Conservation (phyloP, 1,284 basidiomycete species). For the Puccinia hordei region DNA sequence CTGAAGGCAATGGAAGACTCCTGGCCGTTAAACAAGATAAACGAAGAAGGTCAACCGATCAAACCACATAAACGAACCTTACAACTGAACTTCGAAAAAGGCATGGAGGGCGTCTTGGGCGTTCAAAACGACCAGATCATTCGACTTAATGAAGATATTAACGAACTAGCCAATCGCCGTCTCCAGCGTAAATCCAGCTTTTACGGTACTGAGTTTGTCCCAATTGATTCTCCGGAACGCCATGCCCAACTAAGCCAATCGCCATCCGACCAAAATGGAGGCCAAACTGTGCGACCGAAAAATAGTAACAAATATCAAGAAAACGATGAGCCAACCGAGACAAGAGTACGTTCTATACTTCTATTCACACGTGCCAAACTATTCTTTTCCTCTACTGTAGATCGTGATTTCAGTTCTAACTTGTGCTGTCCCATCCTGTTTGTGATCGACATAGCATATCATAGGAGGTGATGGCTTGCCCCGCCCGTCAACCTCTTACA, state of each 20-base stretch:
- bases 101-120: constrained; percentile 44
- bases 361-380: neutral
- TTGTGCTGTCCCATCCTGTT: neutral
- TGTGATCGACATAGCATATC: constrained; percentile 29
- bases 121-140: constrained; percentile 19
- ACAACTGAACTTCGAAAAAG: constrained; percentile 47
- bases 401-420: neutral
- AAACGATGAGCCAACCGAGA: constrained; percentile 21
- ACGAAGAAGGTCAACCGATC: constrained; percentile 10
- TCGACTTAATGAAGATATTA: constrained; percentile 28
- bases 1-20: constrained; percentile 73
- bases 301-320: constrained; percentile 35
- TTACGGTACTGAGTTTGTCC: constrained; percentile 48
- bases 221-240: constrained; percentile 33
- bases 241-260: neutral
- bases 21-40: constrained; percentile 60
- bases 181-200: constrained; percentile 31
- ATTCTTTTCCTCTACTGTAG: too few relatives aligned
- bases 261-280: neutral
- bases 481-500: constrained; percentile 31
- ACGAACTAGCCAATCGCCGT: constrained; percentile 30
- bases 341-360: constrained; percentile 22
- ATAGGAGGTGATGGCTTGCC: constrained; percentile 36
- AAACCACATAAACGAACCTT: constrained; percentile 31
- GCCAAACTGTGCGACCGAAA: neutral